Percentiles rank a stretch among this genome's conserved stretches.
These are phyloP conservation scores for Scutellaria barbata DNA, from an alignment of 257 asterid species.

Conservation along the genomic window DNA sequence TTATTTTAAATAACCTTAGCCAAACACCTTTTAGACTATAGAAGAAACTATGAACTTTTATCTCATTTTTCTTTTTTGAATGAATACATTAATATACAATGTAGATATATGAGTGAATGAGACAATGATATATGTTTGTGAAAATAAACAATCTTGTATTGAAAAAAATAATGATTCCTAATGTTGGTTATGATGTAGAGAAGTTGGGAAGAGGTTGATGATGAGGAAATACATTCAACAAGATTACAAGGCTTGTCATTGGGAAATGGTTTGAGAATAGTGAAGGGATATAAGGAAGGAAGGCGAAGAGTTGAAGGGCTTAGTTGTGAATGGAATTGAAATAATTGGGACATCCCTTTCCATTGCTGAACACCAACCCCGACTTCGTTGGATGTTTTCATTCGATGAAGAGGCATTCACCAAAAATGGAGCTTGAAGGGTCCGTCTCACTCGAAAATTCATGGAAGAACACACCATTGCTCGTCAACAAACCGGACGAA, in stretches of 20 bases:
- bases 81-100: too few species aligned
- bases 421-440: constrained; percentile 26
- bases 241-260: constrained; percentile 72
- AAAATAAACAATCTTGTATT: too few species aligned
- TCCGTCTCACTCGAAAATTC: constrained; percentile 29
- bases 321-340: constrained; percentile 51
- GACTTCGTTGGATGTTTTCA: constrained; percentile 33
- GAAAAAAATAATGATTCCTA: too few species aligned
- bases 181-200: too few species aligned
- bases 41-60: too few species aligned
- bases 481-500: constrained; percentile 24
- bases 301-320: constrained; percentile 70
- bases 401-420: constrained; percentile 20
- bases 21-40: too few species aligned
- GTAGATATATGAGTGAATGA: too few species aligned
- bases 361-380: constrained; percentile 31
- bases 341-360: constrained; percentile 31
- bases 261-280: constrained; percentile 62
- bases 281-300: constrained; percentile 52
- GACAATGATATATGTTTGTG: too few species aligned
- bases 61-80: too few species aligned
- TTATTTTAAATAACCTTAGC: too few species aligned
- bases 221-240: constrained; percentile 72
- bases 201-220: constrained; percentile 51
- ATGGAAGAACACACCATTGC: constrained; percentile 37